A percentile compares a stretch with the other conserved stretches of the same genome.
These are phyloP conservation scores for Aspergillus funiculosus DNA, from an alignment of 495 filamentous ascomycete species.

Conservation along the genomic window DNA sequence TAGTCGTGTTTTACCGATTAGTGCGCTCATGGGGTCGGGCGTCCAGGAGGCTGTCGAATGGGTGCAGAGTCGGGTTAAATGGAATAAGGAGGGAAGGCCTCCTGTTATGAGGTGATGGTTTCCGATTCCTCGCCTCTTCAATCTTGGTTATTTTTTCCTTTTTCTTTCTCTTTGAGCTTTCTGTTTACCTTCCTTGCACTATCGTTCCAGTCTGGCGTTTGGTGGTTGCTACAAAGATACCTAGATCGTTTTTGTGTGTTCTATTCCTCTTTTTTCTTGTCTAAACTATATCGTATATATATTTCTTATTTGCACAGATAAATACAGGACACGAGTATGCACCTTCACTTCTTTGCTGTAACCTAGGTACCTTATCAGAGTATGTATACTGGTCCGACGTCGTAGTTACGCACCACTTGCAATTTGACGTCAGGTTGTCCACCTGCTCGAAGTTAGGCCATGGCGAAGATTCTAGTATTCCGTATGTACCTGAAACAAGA, in stretches of 20 bases:
- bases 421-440: no score
- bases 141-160: neutral
- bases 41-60: conserved; percentile 95
- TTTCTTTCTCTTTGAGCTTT: neutral
- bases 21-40: conserved; percentile 83
- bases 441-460: no score
- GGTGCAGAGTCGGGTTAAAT: conserved; percentile 83
- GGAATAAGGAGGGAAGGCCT: conserved; percentile 90
- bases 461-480: no score
- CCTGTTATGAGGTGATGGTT: conserved; percentile 75
- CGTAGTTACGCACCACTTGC: no score
- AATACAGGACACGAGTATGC: no score
- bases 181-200: conserved; percentile 14
- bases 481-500: no score
- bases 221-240: conserved; percentile 19
- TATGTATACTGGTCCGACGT: no score
- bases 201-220: neutral
- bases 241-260: conserved; percentile 18
- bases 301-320: no score
- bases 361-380: no score
- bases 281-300: conserved; percentile 1
- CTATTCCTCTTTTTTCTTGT: neutral
- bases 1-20: conserved; percentile 84
- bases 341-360: no score
- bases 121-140: neutral